Evolutionary conservation across 768 basidiomycete genomes (phyloP).

Genomic region (Gymnopilus junonius): DNA sequence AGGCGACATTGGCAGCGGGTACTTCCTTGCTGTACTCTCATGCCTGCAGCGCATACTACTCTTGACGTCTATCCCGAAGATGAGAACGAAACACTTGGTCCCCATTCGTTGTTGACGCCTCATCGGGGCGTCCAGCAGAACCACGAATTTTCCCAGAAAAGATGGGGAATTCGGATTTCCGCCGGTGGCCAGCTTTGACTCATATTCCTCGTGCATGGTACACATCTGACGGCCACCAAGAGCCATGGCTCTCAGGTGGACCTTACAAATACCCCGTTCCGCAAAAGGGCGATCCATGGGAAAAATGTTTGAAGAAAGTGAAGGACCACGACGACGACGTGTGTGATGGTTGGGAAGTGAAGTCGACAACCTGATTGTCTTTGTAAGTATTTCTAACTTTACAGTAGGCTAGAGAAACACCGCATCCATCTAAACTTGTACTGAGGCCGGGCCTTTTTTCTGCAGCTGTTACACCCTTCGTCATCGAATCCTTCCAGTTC

Average conservation of each 20-base stretch:
- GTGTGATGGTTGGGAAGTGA: constrained; percentile 35
- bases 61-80: too few relatives aligned
- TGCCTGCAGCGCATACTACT: too few relatives aligned
- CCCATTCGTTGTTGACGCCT: too few relatives aligned
- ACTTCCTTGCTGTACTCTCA: too few relatives aligned
- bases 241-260: constrained; percentile 27
- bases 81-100: too few relatives aligned
- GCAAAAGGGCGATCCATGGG: constrained; percentile 27
- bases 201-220: not conserved
- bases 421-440: not conserved
- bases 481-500: constrained; percentile 31
- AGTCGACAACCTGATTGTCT: constrained; percentile 34
- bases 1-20: too few relatives aligned
- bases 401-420: not conserved
- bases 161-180: too few relatives aligned
- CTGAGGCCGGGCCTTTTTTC: constrained; percentile 31
- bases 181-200: too few relatives aligned
- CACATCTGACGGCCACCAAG: not conserved
- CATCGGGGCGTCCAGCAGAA: too few relatives aligned
- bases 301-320: constrained; percentile 26
- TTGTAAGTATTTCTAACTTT: constrained; percentile 29
- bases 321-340: constrained; percentile 33
- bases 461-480: constrained; percentile 31
- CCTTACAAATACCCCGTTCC: constrained; percentile 21
- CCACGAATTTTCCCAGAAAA: too few relatives aligned